These are phyloP conservation scores for Scalesia atractyloides DNA, from an alignment of 129 eudicot genomes.

Conservation along the genomic window DNA sequence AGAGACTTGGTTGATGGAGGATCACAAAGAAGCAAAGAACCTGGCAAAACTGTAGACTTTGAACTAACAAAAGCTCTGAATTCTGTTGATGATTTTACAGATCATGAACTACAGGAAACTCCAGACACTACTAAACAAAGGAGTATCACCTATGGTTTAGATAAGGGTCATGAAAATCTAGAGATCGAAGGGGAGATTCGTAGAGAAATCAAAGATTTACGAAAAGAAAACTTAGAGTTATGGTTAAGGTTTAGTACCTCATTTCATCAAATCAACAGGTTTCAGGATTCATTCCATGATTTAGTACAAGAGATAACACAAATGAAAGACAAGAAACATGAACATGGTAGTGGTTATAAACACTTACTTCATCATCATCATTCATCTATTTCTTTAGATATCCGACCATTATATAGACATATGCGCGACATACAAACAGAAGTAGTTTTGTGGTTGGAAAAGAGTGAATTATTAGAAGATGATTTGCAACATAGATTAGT, in stretches of 20 bases:
- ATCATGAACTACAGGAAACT: constrained; percentile 8
- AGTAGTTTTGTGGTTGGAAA: constrained; percentile 64
- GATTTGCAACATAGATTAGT: constrained; percentile 60
- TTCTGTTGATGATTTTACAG: constrained; percentile 3
- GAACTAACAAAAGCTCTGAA: not conserved
- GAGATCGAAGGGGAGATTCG: constrained; percentile 48
- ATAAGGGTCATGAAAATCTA: not conserved
- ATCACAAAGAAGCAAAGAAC: constrained; percentile 11
- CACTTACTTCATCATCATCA: constrained; percentile 22
- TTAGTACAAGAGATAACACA: constrained; percentile 47
- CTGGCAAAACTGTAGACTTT: not conserved
- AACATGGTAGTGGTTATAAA: constrained; percentile 24
- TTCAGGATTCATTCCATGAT: constrained; percentile 59
- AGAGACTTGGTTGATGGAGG: constrained; percentile 17
- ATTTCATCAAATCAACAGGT: constrained; percentile 66
- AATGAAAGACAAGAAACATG: constrained; percentile 38
- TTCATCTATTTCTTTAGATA: constrained; percentile 30
- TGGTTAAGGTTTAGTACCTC: constrained; percentile 75
- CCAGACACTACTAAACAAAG: not conserved
- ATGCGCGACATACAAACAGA: constrained; percentile 66
- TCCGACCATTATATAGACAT: constrained; percentile 69
- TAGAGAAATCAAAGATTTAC: constrained; percentile 54
- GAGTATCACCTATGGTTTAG: not conserved
- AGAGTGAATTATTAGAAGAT: constrained; percentile 54
- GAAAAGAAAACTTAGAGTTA: constrained; percentile 66